These are phyloP conservation scores for Cairneyella variabilis DNA, from an alignment of 495 filamentous ascomycete species.

Conservation along the genomic window DNA sequence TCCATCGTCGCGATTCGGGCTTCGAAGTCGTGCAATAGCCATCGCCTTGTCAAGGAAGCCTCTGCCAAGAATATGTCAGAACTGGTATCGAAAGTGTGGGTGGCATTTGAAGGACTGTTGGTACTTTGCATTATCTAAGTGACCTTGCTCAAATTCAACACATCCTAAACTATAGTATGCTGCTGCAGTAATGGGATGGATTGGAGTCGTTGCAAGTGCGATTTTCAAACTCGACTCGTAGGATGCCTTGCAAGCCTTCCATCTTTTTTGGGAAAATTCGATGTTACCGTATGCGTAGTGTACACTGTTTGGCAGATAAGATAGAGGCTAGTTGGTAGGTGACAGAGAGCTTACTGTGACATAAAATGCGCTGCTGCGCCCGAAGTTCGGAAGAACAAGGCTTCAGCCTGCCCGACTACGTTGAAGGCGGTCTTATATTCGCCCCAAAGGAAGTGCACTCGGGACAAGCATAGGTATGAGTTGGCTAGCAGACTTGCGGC, in stretches of 20 bases:
- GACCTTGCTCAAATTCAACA: neutral
- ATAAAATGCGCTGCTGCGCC: constrained; percentile 16
- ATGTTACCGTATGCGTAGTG: constrained; percentile 18
- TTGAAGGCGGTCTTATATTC: constrained; percentile 12
- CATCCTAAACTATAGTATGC: neutral
- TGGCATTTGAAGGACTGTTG: too few species aligned
- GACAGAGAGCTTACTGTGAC: constrained; percentile 9
- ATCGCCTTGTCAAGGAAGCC: constrained; percentile 16
- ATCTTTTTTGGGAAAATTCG: constrained; percentile 13
- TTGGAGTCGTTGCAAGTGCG: neutral
- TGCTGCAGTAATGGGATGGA: constrained; percentile 1
- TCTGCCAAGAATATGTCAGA: too few species aligned
- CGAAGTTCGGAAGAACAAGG: constrained; percentile 13
- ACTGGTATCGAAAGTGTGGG: too few species aligned
- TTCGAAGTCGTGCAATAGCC: constrained; percentile 18
- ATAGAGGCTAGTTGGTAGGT: neutral
- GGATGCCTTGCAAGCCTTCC: neutral
- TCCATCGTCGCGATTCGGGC: constrained; percentile 16
- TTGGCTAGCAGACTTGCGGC: constrained; percentile 14
- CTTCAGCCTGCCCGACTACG: constrained; percentile 12
- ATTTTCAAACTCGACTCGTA: neutral
- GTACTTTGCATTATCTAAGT: neutral
- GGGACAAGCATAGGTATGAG: constrained; percentile 16
- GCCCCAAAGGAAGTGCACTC: constrained; percentile 10
- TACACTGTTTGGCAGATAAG: neutral